Base-by-base conservation (phyloP, 2,329 filamentous ascomycete genomes). In the Clarireedia sp. region DNA sequence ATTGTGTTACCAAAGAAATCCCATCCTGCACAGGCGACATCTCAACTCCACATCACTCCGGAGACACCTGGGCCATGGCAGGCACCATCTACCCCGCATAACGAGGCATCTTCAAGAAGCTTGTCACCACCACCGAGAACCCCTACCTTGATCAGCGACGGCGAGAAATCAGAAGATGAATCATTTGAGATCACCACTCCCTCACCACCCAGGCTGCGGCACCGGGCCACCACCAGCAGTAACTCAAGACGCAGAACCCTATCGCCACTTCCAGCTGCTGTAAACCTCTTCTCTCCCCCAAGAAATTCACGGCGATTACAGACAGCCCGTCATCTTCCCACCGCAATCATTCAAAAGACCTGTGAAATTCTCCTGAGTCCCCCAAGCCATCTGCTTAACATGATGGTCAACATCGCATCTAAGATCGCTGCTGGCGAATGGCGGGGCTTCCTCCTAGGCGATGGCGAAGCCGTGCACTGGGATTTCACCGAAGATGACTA, bases 371-470 rank as follows among this genome's bases (percentile, higher is more conserved):
- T 95, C 3, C 73, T 96, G 14, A 83, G 87, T 0, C 90, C 90
- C n/a, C 90, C 91, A 0, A 81, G 85, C 36, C 83, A 91, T 63
- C 78, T 95, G 2, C 80, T 95, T 37, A 77, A 82, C 24, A 75
- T 95, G 41, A 90, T 96, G 77, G 78, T 96, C 4, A 83, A 83
- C 55, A 89, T 96, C 55, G 89, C 90, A 0, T 85, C 87, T 0
- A 83, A 81, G 59, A 89, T 96, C 59, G 79, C 84, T 1, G 76
- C 76, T 29, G 81, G 80, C 17, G 77, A 81, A 71, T 83, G 79
- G 84, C 74, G 80, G 65, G 86, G 80, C 59, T 71, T 79, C 62
- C 74, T 82, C 14, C 76, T 78, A 50, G 80, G 80, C 10, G 72
- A 75, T 51, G 75, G 75, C 33, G 79, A 82, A 54, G 67, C 71